Base-by-base conservation (phyloP, 495 filamentous ascomycete genomes). In the Aspergillus kassunensis region DNA sequence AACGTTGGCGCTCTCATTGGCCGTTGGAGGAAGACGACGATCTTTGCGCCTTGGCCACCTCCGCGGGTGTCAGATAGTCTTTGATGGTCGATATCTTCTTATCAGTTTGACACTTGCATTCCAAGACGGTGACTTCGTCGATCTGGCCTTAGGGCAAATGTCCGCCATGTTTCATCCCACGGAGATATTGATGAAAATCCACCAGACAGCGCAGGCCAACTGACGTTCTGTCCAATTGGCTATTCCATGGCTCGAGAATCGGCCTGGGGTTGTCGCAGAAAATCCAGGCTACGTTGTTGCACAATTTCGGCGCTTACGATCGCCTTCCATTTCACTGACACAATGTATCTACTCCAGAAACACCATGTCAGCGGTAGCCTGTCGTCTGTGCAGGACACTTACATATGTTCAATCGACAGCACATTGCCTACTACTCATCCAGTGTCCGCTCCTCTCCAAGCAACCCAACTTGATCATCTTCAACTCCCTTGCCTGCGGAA, bases 1-100 rank as follows among this genome's bases (percentile, higher is more conserved):
- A 53, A 53, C 23, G 16, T 19, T 31, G 35, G 5, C 20, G 1
- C 42, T 46, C 34, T 41, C 6, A 53, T 53, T 53, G 51, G 51
- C 24, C 35, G 16, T 24, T n/a, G 1, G 6, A 16, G 25, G 5
- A n/a, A 11, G 16, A 18, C 15, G 29, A 45, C 24, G 49, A 44
- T 52, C 40, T 29, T 34, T 34, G 41, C 20, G 40, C 15, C 9
- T 29, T 15, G 31, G 33, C 41, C 41, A 52, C 49, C 23, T 52
- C 49, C 49, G 49, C 49, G 49, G 49, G 42, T 11, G 27, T n/a
- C 27, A 45, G 42, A 45, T 44, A 31, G 27, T 15, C 27, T 16
- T n/a, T 51, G 49, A 52, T 53, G 40, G 20, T 20, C 24, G 0
- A 37, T 46, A 46, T 46, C 42, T 18, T 8, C 51, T 53, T 53